These are phyloP conservation scores for Diaporthe destruens DNA, from an alignment of 2,329 filamentous ascomycete genomes.

Conservation along the genomic window DNA sequence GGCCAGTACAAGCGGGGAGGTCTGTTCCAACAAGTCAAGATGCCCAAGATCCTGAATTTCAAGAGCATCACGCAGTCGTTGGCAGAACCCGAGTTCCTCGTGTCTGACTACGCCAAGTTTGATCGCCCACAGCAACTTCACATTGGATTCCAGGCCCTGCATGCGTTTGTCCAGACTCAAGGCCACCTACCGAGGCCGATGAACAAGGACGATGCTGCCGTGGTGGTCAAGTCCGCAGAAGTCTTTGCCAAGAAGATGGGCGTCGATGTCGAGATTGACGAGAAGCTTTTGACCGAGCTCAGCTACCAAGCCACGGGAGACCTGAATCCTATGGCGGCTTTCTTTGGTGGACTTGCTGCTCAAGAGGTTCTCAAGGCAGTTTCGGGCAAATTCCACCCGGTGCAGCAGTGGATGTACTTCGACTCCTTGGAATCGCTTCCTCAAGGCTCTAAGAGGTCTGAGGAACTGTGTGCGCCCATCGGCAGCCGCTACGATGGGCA, in stretches of 20 bases:
- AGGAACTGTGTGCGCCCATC: conserved; percentile 88
- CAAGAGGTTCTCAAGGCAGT: conserved; percentile 97
- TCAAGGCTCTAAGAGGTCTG: conserved; percentile 77
- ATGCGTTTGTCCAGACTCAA: conserved; percentile 83
- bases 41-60: conserved; percentile 94
- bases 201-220: conserved; percentile 84
- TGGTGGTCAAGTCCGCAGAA: conserved; percentile 82
- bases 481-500: conserved; percentile 95
- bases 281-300: conserved; percentile 92
- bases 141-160: conserved; percentile 90
- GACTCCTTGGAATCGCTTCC: conserved; percentile 97
- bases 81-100: conserved; percentile 87
- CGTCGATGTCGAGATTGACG: conserved; percentile 85
- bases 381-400: conserved; percentile 97
- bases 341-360: conserved; percentile 93
- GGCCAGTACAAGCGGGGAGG: conserved; percentile 91
- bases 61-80: conserved; percentile 82
- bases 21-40: conserved; percentile 96
- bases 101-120: conserved; percentile 98
- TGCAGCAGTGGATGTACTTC: conserved; percentile 96
- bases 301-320: conserved; percentile 96
- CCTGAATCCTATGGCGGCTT: conserved; percentile 89
- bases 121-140: conserved; percentile 94
- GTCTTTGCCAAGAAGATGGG: conserved; percentile 80
- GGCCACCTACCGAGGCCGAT: conserved; percentile 84